Evolutionary conservation across 2,329 filamentous ascomycete genomes (phyloP).

Genomic region (Aspergillus sp.): DNA sequence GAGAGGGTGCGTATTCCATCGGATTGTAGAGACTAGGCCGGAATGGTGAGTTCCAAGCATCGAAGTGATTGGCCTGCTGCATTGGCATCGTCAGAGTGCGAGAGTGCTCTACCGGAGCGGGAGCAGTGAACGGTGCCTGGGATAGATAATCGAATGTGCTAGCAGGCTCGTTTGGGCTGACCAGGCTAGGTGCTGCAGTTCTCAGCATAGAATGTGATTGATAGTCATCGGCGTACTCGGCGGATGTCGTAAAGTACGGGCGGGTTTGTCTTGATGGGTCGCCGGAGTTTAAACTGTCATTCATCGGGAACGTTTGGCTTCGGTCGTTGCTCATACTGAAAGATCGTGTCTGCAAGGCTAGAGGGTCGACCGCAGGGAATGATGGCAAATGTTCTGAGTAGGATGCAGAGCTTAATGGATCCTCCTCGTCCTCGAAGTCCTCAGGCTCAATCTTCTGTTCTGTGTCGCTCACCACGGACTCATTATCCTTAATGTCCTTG

Average conservation of each 20-base stretch:
- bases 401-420: slow-evolving; percentile 25
- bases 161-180: slow-evolving; percentile 31
- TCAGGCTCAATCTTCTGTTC: slow-evolving; percentile 22
- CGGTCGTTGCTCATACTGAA: slow-evolving; percentile 20
- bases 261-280: slow-evolving; percentile 27
- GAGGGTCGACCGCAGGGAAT: slow-evolving; percentile 26
- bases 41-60: slow-evolving; percentile 34
- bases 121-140: slow-evolving; percentile 22
- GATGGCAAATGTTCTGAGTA: slow-evolving; percentile 26
- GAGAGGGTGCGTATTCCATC: slow-evolving; percentile 29
- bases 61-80: slow-evolving; percentile 23
- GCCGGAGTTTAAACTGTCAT: slow-evolving; percentile 30
- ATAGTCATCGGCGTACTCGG: slow-evolving; percentile 30
- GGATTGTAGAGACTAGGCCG: slow-evolving; percentile 35
- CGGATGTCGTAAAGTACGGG: slow-evolving; percentile 25
- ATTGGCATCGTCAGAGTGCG: slow-evolving; percentile 22
- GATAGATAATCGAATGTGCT: slow-evolving; percentile 33
- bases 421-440: slow-evolving; percentile 31
- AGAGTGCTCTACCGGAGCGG: slow-evolving; percentile 24
- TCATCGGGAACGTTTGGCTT: slow-evolving; percentile 28
- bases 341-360: slow-evolving; percentile 21
- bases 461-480: slow-evolving; percentile 24
- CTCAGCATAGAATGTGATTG: slow-evolving; percentile 29
- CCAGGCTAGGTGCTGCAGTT: slow-evolving; percentile 25
- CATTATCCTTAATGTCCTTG: slow-evolving; percentile 33